Evolutionary conservation across 345 rosid species (phyloP), one percentile per base, ranked within the genome.

Genomic region (Carallia brachiata): DNA sequence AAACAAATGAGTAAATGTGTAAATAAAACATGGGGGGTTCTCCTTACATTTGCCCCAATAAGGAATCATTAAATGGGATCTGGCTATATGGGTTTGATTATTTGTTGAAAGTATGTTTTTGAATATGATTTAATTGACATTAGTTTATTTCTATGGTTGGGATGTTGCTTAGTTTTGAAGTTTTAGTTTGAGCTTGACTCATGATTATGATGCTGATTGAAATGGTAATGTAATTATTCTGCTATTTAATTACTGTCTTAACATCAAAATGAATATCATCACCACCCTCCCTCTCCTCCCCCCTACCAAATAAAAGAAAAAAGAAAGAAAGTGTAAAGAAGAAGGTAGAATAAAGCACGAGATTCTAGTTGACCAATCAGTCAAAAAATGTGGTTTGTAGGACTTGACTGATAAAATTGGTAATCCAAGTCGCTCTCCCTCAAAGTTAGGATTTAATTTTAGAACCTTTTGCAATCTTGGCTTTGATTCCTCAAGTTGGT

Each of bases 131-230:
- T 32, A 30, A 23, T 52, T n/a, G 57, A 57, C 5, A 18, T 23
- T 34, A 69, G 36, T 70, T 73, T 28, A 30, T 67, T 59, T 30
- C 47, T 57, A 48, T 62, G 18, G 10, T 17, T 28, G 31, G 61
- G 67, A 7, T 67, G 60, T 69, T 78, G 72, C 80, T 75, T 78
- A 32, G 47, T 40, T 13, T 67, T 60, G 34, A 78, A 75, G 75
- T 36, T 62, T 66, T 61, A 12, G 32, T 55, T 56, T 23, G 59
- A 12, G 6, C 50, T 44, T 12, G 4, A 44, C 16, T 12, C 50
- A 44, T 12, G 50, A 44, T 10, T 44, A 13, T 12, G 50, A 73
- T 70, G 66, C 63, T 63, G 64, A 66, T 73, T 48, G n/a, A 7
- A 23, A 16, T 32, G 23, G 0, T 28, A 1, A 9, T 23, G 2